phyloP scores from a whole-genome alignment of 306 rosid species.

The Pterocarpus santalinus region DNA sequence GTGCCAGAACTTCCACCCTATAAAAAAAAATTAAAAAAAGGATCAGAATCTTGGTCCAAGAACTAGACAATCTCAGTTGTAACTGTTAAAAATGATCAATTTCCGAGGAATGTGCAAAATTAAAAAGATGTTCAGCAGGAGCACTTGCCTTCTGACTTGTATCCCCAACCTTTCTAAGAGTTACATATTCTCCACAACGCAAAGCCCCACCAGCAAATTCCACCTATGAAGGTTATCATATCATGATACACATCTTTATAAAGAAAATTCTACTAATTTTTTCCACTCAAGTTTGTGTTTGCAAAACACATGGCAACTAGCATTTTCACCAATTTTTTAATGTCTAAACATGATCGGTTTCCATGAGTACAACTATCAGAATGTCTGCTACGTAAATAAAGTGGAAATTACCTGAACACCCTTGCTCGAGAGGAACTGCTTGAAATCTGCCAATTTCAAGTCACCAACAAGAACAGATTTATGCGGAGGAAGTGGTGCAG shows the following conservation, averaged over 20 bases:
- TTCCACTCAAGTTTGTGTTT: slow-evolving; percentile 24
- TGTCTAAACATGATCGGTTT: slow-evolving; percentile 21
- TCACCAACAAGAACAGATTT: slow-evolving; percentile 94
- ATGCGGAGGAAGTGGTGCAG: slow-evolving; percentile 73
- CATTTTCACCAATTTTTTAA: slow-evolving; percentile 15
- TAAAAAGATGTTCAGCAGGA: slow-evolving; percentile 36
- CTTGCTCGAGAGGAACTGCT: slow-evolving; percentile 90
- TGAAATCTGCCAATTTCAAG: slow-evolving; percentile 91
- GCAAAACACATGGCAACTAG: slow-evolving; percentile 15
- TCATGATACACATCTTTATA: slow-evolving; percentile 21
- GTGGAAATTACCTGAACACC: slow-evolving; percentile 77
- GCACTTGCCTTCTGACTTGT: slow-evolving; percentile 84
- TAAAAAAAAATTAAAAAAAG: slow-evolving; percentile 4
- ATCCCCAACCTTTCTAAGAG: slow-evolving; percentile 91
- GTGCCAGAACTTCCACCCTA: slow-evolving; percentile 91
- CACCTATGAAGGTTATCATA: slow-evolving; percentile 58
- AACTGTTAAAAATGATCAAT: neutral
- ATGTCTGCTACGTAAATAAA: slow-evolving; percentile 14
- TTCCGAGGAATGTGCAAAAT: slow-evolving; percentile 20
- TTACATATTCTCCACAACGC: slow-evolving; percentile 94
- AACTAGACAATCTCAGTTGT: neutral
- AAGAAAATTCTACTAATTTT: slow-evolving; percentile 7
- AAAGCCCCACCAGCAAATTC: slow-evolving; percentile 89
- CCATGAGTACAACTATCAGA: neutral
- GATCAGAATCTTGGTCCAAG: slow-evolving; percentile 38